These are phyloP conservation scores for Aspergillus incahuasiensis DNA, from an alignment of 495 filamentous ascomycete genomes.

Conservation along the genomic window DNA sequence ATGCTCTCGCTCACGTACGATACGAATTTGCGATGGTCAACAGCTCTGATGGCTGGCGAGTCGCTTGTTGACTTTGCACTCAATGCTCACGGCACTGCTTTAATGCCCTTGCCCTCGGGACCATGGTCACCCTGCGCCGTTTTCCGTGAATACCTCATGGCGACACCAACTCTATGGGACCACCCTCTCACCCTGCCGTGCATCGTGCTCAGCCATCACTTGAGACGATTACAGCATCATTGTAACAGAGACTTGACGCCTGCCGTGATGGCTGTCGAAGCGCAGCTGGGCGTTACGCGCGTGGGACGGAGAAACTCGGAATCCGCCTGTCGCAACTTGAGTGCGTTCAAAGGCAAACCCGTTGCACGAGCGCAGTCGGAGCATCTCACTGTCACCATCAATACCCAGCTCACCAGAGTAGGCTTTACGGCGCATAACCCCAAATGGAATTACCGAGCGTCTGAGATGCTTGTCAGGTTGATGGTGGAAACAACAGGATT, in stretches of 20 bases:
- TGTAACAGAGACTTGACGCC: neutral
- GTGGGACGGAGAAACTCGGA: neutral
- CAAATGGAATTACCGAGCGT: neutral
- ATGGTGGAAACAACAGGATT: neutral
- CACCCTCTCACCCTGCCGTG: neutral
- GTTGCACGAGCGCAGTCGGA: neutral
- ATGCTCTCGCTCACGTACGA: conserved; percentile 1
- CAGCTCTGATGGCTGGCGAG: neutral
- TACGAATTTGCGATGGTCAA: neutral
- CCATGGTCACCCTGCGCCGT: neutral
- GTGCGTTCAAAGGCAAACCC: neutral
- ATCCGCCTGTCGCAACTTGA: neutral
- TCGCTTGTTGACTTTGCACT: neutral
- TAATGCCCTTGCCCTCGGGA: neutral
- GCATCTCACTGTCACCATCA: neutral
- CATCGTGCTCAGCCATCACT: neutral
- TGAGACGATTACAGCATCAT: neutral
- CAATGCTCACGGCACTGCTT: neutral
- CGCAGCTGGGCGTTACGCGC: neutral
- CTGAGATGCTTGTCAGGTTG: neutral
- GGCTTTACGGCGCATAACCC: neutral
- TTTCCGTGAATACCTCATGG: neutral
- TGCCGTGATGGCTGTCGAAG: neutral
- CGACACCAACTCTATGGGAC: neutral
- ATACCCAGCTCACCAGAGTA: neutral